These are phyloP conservation scores for Ustilago cynodontis DNA, from an alignment of 1,284 basidiomycete species.

Conservation along the genomic window DNA sequence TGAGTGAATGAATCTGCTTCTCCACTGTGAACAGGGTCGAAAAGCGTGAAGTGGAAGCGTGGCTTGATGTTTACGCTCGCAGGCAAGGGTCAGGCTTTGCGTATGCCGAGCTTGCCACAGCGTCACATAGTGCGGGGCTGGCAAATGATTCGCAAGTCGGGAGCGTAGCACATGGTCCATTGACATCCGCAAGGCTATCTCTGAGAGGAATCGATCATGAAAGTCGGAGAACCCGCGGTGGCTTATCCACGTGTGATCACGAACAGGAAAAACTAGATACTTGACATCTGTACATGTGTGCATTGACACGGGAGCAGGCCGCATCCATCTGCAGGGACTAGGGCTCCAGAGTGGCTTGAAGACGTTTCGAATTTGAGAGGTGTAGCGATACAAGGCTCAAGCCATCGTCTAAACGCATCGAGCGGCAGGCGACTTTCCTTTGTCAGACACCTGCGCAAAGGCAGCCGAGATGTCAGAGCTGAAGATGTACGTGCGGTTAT, in stretches of 20 bases:
- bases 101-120: neutral
- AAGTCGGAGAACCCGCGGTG: too few relatives aligned
- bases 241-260: neutral
- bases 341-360: neutral
- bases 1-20: too few relatives aligned
- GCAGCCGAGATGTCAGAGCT: neutral
- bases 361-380: neutral
- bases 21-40: too few relatives aligned
- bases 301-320: neutral
- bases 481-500: neutral
- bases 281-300: neutral
- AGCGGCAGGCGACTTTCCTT: neutral
- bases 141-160: neutral
- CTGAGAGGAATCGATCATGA: too few relatives aligned
- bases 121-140: neutral
- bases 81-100: neutral
- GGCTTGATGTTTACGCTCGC: neutral
- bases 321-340: slow-evolving; percentile 3
- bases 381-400: neutral
- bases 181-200: neutral
- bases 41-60: neutral
- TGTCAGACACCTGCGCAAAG: neutral
- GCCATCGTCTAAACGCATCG: neutral
- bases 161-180: neutral
- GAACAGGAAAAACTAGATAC: neutral